Conservation (phyloP, 1,284 basidiomycete genomes). For the Sanghuangporus baumii region DNA sequence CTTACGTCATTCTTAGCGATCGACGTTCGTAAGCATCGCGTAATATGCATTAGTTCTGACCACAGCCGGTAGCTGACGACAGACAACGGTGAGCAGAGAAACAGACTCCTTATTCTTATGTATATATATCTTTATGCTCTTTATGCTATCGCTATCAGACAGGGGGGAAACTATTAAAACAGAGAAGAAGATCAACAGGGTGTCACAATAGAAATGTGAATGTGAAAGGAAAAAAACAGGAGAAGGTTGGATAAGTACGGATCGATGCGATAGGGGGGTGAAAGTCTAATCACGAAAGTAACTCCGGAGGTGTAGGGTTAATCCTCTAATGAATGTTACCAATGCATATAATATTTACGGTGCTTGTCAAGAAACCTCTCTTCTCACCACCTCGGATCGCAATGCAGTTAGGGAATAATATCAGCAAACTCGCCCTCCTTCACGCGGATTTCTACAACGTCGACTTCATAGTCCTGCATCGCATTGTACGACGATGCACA, state of each 20-base stretch:
- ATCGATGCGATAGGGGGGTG: background rate
- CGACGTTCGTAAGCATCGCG: background rate
- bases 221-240: background rate
- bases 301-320: background rate
- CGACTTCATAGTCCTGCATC: constrained; percentile 66
- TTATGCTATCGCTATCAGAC: background rate
- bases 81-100: background rate
- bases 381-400: background rate
- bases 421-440: constrained; percentile 67
- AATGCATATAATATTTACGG: background rate
- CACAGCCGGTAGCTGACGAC: background rate
- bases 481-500: constrained; percentile 62
- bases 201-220: background rate
- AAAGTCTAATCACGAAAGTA: background rate
- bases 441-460: constrained; percentile 80
- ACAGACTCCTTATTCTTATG: background rate
- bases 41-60: background rate
- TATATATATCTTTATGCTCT: background rate
- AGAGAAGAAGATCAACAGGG: background rate
- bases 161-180: background rate
- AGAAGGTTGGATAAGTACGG: background rate
- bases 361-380: background rate
- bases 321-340: background rate
- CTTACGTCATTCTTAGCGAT: background rate
- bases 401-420: constrained; percentile 52